These are phyloP conservation scores for Euphorbia schlechtendalii DNA, from an alignment of 441 rosid genomes.

Conservation along the genomic window DNA sequence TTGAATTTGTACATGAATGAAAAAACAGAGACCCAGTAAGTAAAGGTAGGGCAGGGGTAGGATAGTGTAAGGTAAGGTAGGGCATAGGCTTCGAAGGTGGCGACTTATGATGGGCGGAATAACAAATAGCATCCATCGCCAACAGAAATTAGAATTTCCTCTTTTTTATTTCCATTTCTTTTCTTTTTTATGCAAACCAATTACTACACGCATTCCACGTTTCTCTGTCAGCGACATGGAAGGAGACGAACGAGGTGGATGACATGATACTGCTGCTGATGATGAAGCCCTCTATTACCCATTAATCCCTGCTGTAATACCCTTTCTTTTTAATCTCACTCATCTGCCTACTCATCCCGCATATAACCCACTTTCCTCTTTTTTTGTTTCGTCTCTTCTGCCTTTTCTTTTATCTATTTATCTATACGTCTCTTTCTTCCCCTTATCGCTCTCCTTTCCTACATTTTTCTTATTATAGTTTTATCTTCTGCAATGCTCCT, in stretches of 20 bases:
- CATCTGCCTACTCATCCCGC: neutral
- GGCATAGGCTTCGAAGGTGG: conserved; percentile 17
- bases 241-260: neutral
- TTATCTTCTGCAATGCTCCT: neutral
- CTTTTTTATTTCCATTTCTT: neutral
- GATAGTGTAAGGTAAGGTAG: neutral
- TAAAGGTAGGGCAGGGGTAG: neutral
- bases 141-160: conserved; percentile 17
- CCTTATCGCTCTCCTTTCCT: neutral
- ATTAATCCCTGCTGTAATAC: neutral
- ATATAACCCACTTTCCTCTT: neutral
- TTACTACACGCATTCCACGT: conserved; percentile 33
- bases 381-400: neutral
- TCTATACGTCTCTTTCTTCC: neutral
- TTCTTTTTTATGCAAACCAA: neutral
- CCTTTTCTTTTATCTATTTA: neutral
- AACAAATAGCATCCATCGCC: conserved; percentile 11
- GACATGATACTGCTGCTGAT: neutral
- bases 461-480: neutral
- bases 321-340: neutral
- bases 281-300: too few species aligned
- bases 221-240: neutral
- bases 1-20: too few species aligned
- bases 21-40: neutral
- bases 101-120: conserved; percentile 21